Base-by-base conservation (phyloP, 495 filamentous ascomycete genomes). In the Talaromyces liani region DNA sequence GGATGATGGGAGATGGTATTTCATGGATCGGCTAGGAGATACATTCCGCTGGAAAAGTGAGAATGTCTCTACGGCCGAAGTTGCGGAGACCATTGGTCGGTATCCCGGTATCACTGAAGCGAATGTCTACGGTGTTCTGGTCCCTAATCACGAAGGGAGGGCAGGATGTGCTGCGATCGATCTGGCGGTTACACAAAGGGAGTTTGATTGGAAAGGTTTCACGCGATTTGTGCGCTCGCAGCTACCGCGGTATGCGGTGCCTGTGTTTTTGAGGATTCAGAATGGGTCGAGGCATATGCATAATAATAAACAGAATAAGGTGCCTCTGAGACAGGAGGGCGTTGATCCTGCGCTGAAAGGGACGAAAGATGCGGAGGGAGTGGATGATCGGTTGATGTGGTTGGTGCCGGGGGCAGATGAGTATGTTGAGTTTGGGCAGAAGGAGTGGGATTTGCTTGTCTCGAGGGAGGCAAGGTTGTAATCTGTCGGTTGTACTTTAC, bases 271-370 rank as follows among this genome's bases (percentile, higher is more conserved):
- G 27, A 77, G 91, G 0, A 69, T 91, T 24, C 82, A 88, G 4
- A 69, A 77, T 49, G 79, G 77, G 55, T 77, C 83, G 41, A 82
- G 80, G 34, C 83, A 87, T 22, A 91, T 87, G 63, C 88, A 94
- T 70, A 93, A 92, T 71, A 87, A 92, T 70, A 94, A 94, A 76
- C 89, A 92, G 76, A 88, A 90, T 70, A 94, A 92, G 73, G 84
- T 87, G 6, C 85, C 85, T 1, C 77, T 92, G 29, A 80, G 88
- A 64, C 82, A 85, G 45, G 88, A 91, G 67, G 89, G 90, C 0
- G 82, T 91, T 7, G 85, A 91, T 69, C 86, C 85, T 14, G 75
- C 71, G 0, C 66, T 74, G 29, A 67, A 71, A 18, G 80, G 80
- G 5, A 73, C 66, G 2, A 86, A 87, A 73, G 84, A 81, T 0